These are phyloP conservation scores for Metarhizium album DNA, from an alignment of 2,329 filamentous ascomycete species.

Conservation along the genomic window DNA sequence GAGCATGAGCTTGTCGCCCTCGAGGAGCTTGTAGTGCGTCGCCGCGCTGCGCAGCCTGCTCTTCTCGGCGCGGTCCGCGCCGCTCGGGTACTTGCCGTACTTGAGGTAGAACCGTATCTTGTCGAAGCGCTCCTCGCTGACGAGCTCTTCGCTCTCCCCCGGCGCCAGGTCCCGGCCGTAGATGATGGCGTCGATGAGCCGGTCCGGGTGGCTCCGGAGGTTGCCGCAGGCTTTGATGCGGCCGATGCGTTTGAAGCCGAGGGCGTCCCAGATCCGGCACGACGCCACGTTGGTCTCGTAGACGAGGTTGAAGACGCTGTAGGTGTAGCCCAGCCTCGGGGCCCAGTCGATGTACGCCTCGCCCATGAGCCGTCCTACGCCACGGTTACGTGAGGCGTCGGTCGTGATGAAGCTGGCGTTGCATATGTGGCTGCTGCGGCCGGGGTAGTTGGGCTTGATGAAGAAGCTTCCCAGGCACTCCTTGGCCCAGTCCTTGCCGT, in stretches of 20 bases:
- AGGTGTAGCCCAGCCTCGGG: conserved; percentile 73
- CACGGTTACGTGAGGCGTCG: conserved; percentile 60
- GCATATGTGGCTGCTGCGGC: conserved; percentile 81
- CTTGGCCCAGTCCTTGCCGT: conserved; percentile 64
- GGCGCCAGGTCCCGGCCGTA: conserved; percentile 55
- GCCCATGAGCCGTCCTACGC: conserved; percentile 65
- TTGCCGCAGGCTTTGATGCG: conserved; percentile 64
- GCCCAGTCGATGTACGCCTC: conserved; percentile 71
- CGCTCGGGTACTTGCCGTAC: conserved; percentile 83
- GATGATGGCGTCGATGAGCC: conserved; percentile 65
- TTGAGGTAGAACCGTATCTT: conserved; percentile 98
- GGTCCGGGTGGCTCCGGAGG: conserved; percentile 56
- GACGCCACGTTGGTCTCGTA: conserved; percentile 90
- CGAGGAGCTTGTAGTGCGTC: conserved; percentile 82
- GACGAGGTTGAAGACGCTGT: conserved; percentile 88
- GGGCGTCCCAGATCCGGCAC: conserved; percentile 81
- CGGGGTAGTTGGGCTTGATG: conserved; percentile 89
- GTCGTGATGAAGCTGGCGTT: conserved; percentile 75
- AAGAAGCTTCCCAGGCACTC: conserved; percentile 85
- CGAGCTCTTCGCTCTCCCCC: conserved; percentile 64
- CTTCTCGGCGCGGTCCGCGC: conserved; percentile 91
- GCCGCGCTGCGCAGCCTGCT: conserved; percentile 85
- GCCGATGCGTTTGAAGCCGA: conserved; percentile 88
- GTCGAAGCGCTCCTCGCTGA: conserved; percentile 94
- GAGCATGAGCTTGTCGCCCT: conserved; percentile 78